Base-by-base conservation (phyloP, 2,329 filamentous ascomycete species). In the Hypoxylon sp. region DNA sequence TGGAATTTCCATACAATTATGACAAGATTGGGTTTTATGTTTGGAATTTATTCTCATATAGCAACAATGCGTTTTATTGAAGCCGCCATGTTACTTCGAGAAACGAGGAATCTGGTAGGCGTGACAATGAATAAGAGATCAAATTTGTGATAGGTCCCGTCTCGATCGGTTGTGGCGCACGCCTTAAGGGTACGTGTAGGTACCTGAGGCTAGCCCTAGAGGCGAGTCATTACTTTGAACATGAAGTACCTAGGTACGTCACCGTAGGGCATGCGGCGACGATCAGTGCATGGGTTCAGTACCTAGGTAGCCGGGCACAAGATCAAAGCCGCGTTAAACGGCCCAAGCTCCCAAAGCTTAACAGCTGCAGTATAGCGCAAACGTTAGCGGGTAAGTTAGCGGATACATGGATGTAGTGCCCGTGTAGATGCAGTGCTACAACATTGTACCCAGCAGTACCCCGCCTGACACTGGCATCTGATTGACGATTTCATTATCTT, bases 401-500 rank as follows among this genome's bases (percentile, higher is more conserved):
- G n/a, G n/a, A n/a, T n/a, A n/a, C n/a, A 54, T 54, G n/a, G 21
- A 55, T 41, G n/a, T n/a, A n/a, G n/a, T n/a, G n/a, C n/a, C n/a
- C n/a, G 25, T 27, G 6, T 6, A 3, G 25, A 27, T 6, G 29
- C 41, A 23, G 51, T 59, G 45, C 25, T 34, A 55, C 59, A 39
- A 23, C 25, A 39, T n/a, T 25, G 34, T 57, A 68, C 66, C 59
- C 47, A 7, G 53, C 54, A 51, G 34, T 57, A 61, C 66, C 66
- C 66, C 66, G 66, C 66, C 66, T 66, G 63, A 69, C 63, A 29
- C 41, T 60, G 34, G 62, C 65, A 68, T 68, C 62, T 66, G 65
- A 68, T 68, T 65, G 65, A 65, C 60, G 60, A 66, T 63, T 66
- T 55, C 52, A 51, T 48, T 32, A 39, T 48, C 16, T 55, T 55